These are phyloP conservation scores for Schizosaccharomyces pombe DNA, from an alignment of 805 yeast species.

Conservation along the genomic window DNA sequence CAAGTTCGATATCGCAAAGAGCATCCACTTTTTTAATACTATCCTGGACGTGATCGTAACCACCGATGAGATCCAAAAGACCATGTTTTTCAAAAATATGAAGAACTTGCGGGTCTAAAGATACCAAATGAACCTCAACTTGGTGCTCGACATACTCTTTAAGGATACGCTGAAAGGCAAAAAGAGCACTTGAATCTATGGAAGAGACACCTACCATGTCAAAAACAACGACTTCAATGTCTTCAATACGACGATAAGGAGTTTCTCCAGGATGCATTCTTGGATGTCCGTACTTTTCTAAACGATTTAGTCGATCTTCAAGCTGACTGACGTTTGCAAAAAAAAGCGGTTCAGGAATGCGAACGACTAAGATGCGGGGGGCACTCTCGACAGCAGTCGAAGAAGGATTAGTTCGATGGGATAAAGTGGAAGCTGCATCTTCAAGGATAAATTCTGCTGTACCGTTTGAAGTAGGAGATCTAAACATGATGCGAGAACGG, in stretches of 20 bases:
- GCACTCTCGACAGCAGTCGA: conserved; percentile 23
- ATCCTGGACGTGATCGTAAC: not conserved
- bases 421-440: conserved; percentile 15
- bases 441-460: conserved; percentile 32
- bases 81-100: conserved; percentile 1
- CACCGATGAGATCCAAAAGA: not conserved
- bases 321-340: conserved; percentile 69
- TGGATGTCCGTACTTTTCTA: conserved; percentile 42
- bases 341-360: conserved; percentile 69
- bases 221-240: not conserved
- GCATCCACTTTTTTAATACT: not conserved
- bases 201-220: conserved; percentile 2
- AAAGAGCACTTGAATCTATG: not conserved
- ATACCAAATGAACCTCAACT: not conserved
- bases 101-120: not conserved
- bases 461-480: conserved; percentile 45
- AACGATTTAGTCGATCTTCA: conserved; percentile 36
- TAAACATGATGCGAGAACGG: conserved; percentile 58
- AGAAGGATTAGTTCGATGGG: conserved; percentile 15
- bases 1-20: not conserved
- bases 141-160: not conserved
- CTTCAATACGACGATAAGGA: not conserved
- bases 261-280: not conserved
- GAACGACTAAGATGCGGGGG: conserved; percentile 31
- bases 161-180: not conserved